Percentiles rank a stretch among this genome's conserved stretches.
Evolutionary conservation across 2,329 filamentous ascomycete species (phyloP).

Genomic region (Venturia effusa): DNA sequence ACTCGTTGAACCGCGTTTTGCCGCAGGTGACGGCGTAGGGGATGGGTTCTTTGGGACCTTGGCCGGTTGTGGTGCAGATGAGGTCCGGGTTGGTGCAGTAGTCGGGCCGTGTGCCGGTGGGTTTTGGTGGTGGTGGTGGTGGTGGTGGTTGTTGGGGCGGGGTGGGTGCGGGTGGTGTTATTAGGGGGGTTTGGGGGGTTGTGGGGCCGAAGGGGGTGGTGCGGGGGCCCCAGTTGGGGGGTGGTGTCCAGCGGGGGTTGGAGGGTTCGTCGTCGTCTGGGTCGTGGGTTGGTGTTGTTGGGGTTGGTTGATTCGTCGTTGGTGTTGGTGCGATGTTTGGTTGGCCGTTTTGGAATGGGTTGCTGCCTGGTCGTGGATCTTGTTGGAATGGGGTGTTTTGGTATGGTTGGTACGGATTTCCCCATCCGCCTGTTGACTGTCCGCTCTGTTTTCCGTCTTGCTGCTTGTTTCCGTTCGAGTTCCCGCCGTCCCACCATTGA

Average conservation of each 20-base stretch:
- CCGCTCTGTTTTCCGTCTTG: not conserved
- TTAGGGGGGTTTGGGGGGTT: not conserved
- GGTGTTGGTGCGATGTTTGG: not conserved
- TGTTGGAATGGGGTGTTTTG: not conserved
- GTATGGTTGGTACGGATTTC: not conserved
- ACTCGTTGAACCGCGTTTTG: not conserved
- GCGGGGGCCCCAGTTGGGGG: not conserved
- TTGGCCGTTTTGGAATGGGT: not conserved
- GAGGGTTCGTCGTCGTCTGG: slow-evolving; percentile 5
- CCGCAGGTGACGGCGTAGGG: slow-evolving; percentile 7
- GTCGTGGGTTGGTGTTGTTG: not conserved
- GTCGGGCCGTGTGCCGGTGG: not conserved
- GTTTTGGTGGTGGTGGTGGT: not conserved
- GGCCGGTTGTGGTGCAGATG: not conserved
- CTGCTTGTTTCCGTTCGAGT: not conserved
- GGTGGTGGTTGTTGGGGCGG: not conserved
- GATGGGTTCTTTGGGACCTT: slow-evolving; percentile 7
- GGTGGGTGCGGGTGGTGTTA: not conserved
- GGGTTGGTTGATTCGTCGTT: not conserved
- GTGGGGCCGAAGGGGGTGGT: slow-evolving; percentile 3
- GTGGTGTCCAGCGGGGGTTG: not conserved
- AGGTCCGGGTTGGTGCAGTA: not conserved
- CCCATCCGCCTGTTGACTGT: not conserved
- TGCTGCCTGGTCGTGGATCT: not conserved
- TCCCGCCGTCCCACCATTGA: not conserved